Evolutionary conservation across 2,329 filamentous ascomycete species (phyloP).

Genomic region (Escovopsis weberi): DNA sequence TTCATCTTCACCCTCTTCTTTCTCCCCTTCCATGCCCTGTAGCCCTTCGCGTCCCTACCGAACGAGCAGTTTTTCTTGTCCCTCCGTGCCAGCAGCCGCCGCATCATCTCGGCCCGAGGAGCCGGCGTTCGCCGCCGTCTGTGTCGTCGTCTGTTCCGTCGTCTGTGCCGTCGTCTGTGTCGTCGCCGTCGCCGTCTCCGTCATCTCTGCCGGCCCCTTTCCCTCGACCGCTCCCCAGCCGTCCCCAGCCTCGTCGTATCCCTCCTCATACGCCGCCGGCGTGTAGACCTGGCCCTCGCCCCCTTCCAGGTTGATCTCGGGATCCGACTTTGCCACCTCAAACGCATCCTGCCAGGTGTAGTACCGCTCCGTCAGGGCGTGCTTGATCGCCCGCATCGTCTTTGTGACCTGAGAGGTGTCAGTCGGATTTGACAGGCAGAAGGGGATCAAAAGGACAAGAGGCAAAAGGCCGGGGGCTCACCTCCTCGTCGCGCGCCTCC

Average conservation of each 20-base stretch:
- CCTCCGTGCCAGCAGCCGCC: constrained; percentile 4
- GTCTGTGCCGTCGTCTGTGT: neutral
- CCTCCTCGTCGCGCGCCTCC: constrained; percentile 46
- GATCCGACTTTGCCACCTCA: constrained; percentile 48
- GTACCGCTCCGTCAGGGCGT: constrained; percentile 72
- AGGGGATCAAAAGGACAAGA: too few relatives aligned
- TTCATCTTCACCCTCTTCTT: neutral
- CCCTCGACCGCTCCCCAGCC: constrained; percentile 12
- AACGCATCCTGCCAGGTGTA: constrained; percentile 75
- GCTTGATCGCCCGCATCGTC: constrained; percentile 74
- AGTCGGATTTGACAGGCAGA: neutral
- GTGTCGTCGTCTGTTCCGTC: neutral
- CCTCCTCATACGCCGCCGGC: constrained; percentile 26
- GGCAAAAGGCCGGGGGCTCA: constrained; percentile 27
- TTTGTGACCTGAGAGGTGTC: constrained; percentile 42
- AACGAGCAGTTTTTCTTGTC: constrained; percentile 11
- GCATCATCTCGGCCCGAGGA: constrained; percentile 4
- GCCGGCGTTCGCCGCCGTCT: neutral
- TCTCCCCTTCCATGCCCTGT: neutral
- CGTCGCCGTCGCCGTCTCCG: neutral
- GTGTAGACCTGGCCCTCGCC: constrained; percentile 33
- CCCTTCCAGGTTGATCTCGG: constrained; percentile 46
- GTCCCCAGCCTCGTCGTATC: constrained; percentile 10
- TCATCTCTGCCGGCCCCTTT: neutral
- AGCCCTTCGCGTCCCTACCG: constrained; percentile 4